Percentiles rank a stretch among this genome's conserved stretches.
These are phyloP conservation scores for Syzygium malaccense DNA, from an alignment of 441 rosid genomes.

Conservation along the genomic window DNA sequence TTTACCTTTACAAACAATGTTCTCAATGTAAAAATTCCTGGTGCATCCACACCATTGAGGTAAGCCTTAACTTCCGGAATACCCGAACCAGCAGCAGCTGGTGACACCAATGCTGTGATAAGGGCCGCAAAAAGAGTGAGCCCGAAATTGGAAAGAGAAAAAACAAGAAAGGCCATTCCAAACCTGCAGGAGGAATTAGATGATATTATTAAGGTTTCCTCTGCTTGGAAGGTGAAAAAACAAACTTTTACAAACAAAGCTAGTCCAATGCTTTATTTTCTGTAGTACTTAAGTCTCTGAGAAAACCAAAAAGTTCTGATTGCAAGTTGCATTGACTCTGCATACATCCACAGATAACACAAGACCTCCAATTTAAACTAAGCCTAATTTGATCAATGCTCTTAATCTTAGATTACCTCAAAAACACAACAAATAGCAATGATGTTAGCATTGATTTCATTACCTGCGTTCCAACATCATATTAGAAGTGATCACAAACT, in stretches of 20 bases:
- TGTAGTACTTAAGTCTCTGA: not conserved
- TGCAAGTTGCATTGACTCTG: not conserved
- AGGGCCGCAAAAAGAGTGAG: constrained; percentile 61
- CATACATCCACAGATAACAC: not conserved
- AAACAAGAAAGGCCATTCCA: constrained; percentile 54
- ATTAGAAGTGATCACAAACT: constrained; percentile 78
- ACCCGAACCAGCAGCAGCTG: constrained; percentile 89
- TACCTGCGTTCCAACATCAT: constrained; percentile 66
- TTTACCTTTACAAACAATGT: constrained; percentile 68
- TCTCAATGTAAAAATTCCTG: constrained; percentile 51
- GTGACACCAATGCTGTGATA: constrained; percentile 58
- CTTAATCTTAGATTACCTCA: not conserved
- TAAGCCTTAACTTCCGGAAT: constrained; percentile 93
- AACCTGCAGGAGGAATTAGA: constrained; percentile 30
- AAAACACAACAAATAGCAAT: not conserved
- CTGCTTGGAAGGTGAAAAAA: not conserved
- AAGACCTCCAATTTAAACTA: not conserved
- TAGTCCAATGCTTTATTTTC: not conserved
- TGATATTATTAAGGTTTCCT: not conserved
- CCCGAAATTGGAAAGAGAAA: constrained; percentile 49
- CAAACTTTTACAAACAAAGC: not conserved
- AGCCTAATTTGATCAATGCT: not conserved
- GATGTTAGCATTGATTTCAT: not conserved
- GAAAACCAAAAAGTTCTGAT: not conserved
- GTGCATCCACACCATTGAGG: constrained; percentile 90